Evolutionary conservation across 2,329 filamentous ascomycete species (phyloP).

Genomic region (Diaporthe sp.): DNA sequence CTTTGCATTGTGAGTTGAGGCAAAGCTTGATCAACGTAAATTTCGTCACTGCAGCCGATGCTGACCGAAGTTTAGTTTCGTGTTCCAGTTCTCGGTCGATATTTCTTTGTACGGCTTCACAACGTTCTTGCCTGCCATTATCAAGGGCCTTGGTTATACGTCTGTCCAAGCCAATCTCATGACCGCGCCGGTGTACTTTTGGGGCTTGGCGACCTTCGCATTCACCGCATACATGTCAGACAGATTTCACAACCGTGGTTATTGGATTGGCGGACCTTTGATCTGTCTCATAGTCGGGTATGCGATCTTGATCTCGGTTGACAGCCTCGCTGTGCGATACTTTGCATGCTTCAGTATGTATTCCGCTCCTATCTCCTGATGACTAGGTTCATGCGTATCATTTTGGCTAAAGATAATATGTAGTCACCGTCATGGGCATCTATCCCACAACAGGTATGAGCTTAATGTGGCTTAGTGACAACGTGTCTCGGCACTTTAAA

Average conservation of each 20-base stretch:
- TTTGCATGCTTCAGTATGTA: constrained; percentile 44
- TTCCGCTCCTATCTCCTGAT: background rate
- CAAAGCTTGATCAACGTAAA: constrained; percentile 43
- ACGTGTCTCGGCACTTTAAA: constrained; percentile 60
- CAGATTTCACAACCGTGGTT: constrained; percentile 43
- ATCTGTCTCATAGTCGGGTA: constrained; percentile 49
- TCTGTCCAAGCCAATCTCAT: constrained; percentile 51
- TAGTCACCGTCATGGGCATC: constrained; percentile 45
- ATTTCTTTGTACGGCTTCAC: constrained; percentile 52
- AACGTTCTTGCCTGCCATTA: constrained; percentile 51
- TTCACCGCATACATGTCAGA: constrained; percentile 48
- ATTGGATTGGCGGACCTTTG: constrained; percentile 44
- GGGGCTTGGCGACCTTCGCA: constrained; percentile 44
- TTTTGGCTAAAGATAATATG: background rate
- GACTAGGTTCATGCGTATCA: background rate
- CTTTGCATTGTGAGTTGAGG: constrained; percentile 50
- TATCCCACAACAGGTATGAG: constrained; percentile 51
- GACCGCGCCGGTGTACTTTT: constrained; percentile 50
- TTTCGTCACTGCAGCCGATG: constrained; percentile 44
- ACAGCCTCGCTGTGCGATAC: constrained; percentile 46
- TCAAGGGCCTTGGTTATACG: constrained; percentile 50
- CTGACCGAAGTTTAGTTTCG: constrained; percentile 44
- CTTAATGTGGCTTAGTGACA: constrained; percentile 61
- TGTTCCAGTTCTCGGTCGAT: constrained; percentile 48
- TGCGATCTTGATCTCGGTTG: constrained; percentile 45